A percentile compares a stretch with the other conserved stretches of the same genome.
These are phyloP conservation scores for Lyophyllum semitale DNA, from an alignment of 768 basidiomycete species.

Conservation along the genomic window DNA sequence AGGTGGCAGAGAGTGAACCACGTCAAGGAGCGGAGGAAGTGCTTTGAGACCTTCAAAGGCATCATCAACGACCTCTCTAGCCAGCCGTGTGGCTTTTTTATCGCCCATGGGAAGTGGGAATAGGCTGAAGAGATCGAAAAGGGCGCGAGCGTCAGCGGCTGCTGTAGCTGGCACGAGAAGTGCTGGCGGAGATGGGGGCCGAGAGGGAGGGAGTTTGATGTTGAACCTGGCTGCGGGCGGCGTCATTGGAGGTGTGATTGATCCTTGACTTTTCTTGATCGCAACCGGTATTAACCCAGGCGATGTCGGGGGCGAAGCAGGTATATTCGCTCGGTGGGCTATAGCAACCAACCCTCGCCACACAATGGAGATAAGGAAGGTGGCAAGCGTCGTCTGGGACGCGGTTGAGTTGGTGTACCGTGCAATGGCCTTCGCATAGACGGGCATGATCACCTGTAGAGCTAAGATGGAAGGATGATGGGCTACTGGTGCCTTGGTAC, in stretches of 20 bases:
- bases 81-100: constrained; percentile 51
- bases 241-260: constrained; percentile 54
- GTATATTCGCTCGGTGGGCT: constrained; percentile 54
- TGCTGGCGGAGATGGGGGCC: constrained; percentile 64
- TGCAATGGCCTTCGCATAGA: constrained; percentile 58
- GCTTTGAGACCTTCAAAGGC: constrained; percentile 67
- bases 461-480: constrained; percentile 63
- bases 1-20: constrained; percentile 28
- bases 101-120: constrained; percentile 64
- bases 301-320: constrained; percentile 40
- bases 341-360: constrained; percentile 78
- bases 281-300: constrained; percentile 33
- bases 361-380: constrained; percentile 69
- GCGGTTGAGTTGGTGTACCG: constrained; percentile 55
- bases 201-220: constrained; percentile 67
- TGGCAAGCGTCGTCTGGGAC: constrained; percentile 64
- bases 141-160: constrained; percentile 58
- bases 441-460: constrained; percentile 60
- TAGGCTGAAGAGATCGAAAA: constrained; percentile 60
- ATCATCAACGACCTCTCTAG: constrained; percentile 82
- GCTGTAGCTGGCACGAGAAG: constrained; percentile 38
- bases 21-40: constrained; percentile 59
- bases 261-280: constrained; percentile 43
- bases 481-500: constrained; percentile 30
- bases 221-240: constrained; percentile 61